These are phyloP conservation scores for Gastrodia elata DNA, from an alignment of 106 monocot genomes.

Conservation along the genomic window DNA sequence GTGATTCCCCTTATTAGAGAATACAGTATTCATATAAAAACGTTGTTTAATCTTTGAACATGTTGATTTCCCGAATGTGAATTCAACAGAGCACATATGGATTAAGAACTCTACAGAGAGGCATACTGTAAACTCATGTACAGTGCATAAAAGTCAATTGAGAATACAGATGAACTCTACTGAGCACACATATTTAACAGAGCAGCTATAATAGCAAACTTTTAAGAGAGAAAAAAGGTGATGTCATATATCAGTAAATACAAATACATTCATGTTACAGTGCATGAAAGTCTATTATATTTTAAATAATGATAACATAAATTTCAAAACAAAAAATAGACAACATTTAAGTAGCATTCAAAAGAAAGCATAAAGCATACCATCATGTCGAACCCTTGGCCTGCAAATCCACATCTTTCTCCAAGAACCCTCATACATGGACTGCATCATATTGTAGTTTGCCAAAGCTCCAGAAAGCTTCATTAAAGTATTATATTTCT, in stretches of 20 bases:
- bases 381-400: slow-evolving; percentile 84
- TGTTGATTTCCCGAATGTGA: background rate
- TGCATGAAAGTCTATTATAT: background rate
- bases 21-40: background rate
- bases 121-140: too few species aligned
- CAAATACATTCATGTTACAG: background rate
- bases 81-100: background rate
- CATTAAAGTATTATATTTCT: slow-evolving; percentile 13
- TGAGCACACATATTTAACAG: background rate
- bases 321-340: background rate
- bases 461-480: slow-evolving; percentile 58
- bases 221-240: background rate
- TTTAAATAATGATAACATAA: slow-evolving; percentile 3
- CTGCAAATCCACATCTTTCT: slow-evolving; percentile 91
- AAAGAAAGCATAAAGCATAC: slow-evolving; percentile 18
- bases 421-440: slow-evolving; percentile 84
- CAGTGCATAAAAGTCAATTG: background rate
- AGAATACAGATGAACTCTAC: background rate
- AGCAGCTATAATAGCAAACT: background rate
- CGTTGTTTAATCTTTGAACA: too few species aligned
- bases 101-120: too few species aligned
- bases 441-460: slow-evolving; percentile 52
- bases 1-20: too few species aligned
- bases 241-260: background rate
- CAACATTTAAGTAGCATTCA: background rate